Conservation (phyloP, 1,284 basidiomycete species). For the Clitocybe nebularis region DNA sequence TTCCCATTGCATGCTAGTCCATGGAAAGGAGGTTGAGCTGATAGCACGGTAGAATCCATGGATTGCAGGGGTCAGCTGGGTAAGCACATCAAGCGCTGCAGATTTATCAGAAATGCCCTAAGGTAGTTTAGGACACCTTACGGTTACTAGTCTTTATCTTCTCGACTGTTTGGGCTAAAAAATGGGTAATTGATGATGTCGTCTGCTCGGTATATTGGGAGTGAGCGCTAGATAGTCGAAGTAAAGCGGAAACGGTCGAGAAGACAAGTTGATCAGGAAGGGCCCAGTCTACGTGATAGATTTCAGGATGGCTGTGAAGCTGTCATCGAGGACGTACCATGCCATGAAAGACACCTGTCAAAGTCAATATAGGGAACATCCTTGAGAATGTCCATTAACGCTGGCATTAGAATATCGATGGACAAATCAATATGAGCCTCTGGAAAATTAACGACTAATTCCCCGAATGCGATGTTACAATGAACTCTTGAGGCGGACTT, state of each 20-base stretch:
- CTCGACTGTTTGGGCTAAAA: slow-evolving; percentile 54
- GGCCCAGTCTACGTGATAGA: slow-evolving; percentile 59
- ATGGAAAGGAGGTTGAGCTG: slow-evolving; percentile 71
- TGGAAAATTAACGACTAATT: slow-evolving; percentile 63
- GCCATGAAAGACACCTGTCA: slow-evolving; percentile 73
- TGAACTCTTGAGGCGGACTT: slow-evolving; percentile 62
- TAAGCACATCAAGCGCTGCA: slow-evolving; percentile 66
- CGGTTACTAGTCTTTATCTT: slow-evolving; percentile 52
- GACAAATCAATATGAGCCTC: slow-evolving; percentile 47
- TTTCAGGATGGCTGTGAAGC: too few relatives aligned
- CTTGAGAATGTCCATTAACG: slow-evolving; percentile 61
- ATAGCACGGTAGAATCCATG: slow-evolving; percentile 88
- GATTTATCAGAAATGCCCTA: too few relatives aligned
- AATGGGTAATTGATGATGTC: slow-evolving; percentile 54
- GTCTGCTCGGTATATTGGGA: slow-evolving; percentile 44
- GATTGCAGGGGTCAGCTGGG: slow-evolving; percentile 75
- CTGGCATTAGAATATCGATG: slow-evolving; percentile 46
- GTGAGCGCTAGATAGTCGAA: slow-evolving; percentile 59
- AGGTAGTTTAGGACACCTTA: slow-evolving; percentile 34
- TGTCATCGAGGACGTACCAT: slow-evolving; percentile 47
- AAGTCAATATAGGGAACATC: slow-evolving; percentile 74
- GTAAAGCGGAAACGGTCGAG: slow-evolving; percentile 69
- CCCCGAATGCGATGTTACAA: slow-evolving; percentile 76
- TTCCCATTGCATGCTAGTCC: slow-evolving; percentile 69
- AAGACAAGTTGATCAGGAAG: slow-evolving; percentile 78